Conservation (phyloP, 805 yeast species). For the Barnettozyma vustinii region DNA sequence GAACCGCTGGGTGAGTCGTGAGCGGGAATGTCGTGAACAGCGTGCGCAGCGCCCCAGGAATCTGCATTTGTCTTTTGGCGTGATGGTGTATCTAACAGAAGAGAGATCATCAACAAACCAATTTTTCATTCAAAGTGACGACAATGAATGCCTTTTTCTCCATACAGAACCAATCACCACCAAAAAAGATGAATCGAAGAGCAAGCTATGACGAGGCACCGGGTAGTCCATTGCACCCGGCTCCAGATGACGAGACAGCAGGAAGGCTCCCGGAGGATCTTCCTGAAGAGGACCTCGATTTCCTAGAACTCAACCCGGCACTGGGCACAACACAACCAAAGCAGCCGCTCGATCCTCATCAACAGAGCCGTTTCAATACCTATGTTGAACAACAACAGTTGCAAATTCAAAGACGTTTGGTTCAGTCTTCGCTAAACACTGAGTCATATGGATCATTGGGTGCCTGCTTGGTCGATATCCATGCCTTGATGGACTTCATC, state of each 20-base stretch:
- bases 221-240: constrained; percentile 23
- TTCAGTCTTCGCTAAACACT: constrained; percentile 34
- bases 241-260: constrained; percentile 17
- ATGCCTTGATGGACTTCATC: constrained; percentile 45
- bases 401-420: constrained; percentile 49
- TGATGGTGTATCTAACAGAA: no score
- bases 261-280: constrained; percentile 10
- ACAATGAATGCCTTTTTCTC: no score
- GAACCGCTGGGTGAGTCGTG: constrained; percentile 34
- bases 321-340: constrained; percentile 3
- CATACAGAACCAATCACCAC: neutral
- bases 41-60: constrained; percentile 39
- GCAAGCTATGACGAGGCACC: constrained; percentile 18
- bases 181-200: neutral
- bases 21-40: constrained; percentile 52
- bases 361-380: constrained; percentile 49
- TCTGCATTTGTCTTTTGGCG: neutral
- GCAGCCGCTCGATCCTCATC: constrained; percentile 26
- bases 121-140: no score
- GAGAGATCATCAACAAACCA: no score
- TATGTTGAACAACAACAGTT: constrained; percentile 52
- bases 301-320: constrained; percentile 24
- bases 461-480: constrained; percentile 40
- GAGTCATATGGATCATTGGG: constrained; percentile 26
- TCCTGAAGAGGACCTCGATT: constrained; percentile 16